phyloP scores from a whole-genome alignment of 2,329 filamentous ascomycete species.

The Diaporthe citriasiana region DNA sequence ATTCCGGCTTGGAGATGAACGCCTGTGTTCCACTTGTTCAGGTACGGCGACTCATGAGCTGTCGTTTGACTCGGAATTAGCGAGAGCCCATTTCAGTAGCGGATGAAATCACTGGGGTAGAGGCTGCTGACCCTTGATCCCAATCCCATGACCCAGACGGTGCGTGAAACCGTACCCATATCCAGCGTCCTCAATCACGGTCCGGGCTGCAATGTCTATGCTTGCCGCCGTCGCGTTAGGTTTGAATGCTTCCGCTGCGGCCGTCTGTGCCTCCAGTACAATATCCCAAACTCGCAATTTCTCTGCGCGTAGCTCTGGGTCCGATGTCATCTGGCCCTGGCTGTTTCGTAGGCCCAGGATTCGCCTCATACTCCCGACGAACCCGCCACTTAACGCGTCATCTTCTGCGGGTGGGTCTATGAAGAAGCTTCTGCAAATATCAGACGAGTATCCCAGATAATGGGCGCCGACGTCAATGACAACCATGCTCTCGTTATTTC shows the following conservation, averaged over 20 bases:
- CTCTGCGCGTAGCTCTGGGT: slow-evolving; percentile 54
- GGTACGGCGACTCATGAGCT: slow-evolving; percentile 74
- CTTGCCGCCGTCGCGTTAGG: slow-evolving; percentile 68
- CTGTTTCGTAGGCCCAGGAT: not conserved
- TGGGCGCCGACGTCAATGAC: slow-evolving; percentile 75
- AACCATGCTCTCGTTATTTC: slow-evolving; percentile 67
- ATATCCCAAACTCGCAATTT: slow-evolving; percentile 72
- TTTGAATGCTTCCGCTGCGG: slow-evolving; percentile 64
- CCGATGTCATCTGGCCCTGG: not conserved
- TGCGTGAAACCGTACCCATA: slow-evolving; percentile 74
- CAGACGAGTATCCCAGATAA: slow-evolving; percentile 73
- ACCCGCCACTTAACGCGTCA: not conserved
- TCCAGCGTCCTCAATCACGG: slow-evolving; percentile 69
- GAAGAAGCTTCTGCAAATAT: slow-evolving; percentile 75
- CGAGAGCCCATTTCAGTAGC: not conserved
- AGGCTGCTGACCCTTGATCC: slow-evolving; percentile 66
- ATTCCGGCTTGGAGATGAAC: slow-evolving; percentile 67
- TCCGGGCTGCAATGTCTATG: slow-evolving; percentile 72
- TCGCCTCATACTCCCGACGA: not conserved
- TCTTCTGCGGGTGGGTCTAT: slow-evolving; percentile 52
- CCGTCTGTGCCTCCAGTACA: slow-evolving; percentile 73
- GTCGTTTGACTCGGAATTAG: slow-evolving; percentile 25
- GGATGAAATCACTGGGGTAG: not conserved
- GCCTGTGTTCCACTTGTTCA: slow-evolving; percentile 72
- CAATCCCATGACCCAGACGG: slow-evolving; percentile 74